Percentiles rank a stretch among this genome's conserved stretches.
Conservation (phyloP, 2,329 filamentous ascomycete species). For the Cladosporium sp. region DNA sequence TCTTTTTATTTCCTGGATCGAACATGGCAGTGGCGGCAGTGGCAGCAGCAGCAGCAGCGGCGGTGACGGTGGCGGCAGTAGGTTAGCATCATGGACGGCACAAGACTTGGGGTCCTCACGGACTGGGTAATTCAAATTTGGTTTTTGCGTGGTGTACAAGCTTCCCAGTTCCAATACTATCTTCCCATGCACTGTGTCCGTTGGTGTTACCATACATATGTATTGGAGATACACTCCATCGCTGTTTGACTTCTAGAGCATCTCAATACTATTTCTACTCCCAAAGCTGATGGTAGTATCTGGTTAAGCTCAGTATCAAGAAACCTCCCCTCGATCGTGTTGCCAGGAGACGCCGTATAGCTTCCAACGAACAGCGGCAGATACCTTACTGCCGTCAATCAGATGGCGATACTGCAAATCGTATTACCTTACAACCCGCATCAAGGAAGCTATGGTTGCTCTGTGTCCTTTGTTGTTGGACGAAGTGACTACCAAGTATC, state of each 20-base stretch:
- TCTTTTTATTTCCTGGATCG: not conserved
- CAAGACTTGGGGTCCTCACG: conserved; percentile 4
- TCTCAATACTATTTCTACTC: not conserved
- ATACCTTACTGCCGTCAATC: not conserved
- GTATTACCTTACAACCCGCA: too few species aligned
- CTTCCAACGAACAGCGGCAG: not conserved
- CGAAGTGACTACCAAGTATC: not conserved
- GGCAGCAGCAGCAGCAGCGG: not conserved
- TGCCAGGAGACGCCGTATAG: not conserved
- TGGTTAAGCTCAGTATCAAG: not conserved
- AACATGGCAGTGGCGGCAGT: not conserved
- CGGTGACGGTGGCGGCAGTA: not conserved
- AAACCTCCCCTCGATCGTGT: not conserved
- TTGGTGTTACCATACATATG: not conserved
- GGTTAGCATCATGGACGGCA: not conserved
- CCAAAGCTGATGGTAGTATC: not conserved
- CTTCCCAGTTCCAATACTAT: not conserved
- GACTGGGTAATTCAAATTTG: not conserved
- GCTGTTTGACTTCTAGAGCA: not conserved
- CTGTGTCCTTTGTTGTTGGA: not conserved
- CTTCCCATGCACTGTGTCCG: fast-evolving
- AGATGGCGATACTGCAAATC: too few species aligned
- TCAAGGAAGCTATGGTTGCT: too few species aligned
- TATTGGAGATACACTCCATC: not conserved
- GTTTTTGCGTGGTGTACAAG: not conserved